Percentiles rank a stretch among this genome's conserved stretches.
phyloP scores from a whole-genome alignment of 1,284 basidiomycete genomes.

The Ganoderma lucidum region DNA sequence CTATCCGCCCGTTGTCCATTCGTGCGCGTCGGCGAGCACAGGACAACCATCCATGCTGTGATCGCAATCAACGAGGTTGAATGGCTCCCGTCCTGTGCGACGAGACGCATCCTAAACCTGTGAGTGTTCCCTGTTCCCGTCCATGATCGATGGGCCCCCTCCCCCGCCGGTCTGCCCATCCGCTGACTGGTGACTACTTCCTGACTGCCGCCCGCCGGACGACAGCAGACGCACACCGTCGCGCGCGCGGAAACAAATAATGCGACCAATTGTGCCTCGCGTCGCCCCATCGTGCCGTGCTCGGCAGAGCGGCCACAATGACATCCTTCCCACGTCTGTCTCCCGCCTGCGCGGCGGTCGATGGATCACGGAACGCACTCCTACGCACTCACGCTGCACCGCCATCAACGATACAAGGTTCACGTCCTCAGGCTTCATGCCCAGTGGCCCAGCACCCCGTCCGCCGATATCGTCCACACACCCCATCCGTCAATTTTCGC shows the following conservation, averaged over 20 bases:
- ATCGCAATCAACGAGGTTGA: slow-evolving; percentile 14
- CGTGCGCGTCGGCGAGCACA: slow-evolving; percentile 16
- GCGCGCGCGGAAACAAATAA: slow-evolving; percentile 18
- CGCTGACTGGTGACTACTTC: not conserved
- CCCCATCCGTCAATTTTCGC: not conserved
- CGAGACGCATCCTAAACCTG: slow-evolving; percentile 3
- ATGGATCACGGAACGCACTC: slow-evolving; percentile 6
- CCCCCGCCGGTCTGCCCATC: not conserved
- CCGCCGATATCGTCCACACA: slow-evolving; percentile 1
- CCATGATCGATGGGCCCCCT: slow-evolving; percentile 17
- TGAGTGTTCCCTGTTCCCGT: slow-evolving; percentile 13
- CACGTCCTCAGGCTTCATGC: not conserved
- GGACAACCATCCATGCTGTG: slow-evolving; percentile 15
- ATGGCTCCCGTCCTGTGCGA: slow-evolving; percentile 11
- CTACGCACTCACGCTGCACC: slow-evolving; percentile 18
- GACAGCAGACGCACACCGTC: not conserved
- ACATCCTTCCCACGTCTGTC: slow-evolving; percentile 16
- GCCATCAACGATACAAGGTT: slow-evolving; percentile 22
- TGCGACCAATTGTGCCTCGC: not conserved
- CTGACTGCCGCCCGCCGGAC: slow-evolving; percentile 4
- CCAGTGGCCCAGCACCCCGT: not conserved
- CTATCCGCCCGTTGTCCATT: slow-evolving; percentile 11
- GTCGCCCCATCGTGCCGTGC: slow-evolving; percentile 1
- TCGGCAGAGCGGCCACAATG: slow-evolving; percentile 3
- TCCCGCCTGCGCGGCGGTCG: not conserved